A percentile compares a stretch with the other conserved stretches of the same genome.
Conservation (phyloP, 305 asterid species). For the Fraxinus platypoda region DNA sequence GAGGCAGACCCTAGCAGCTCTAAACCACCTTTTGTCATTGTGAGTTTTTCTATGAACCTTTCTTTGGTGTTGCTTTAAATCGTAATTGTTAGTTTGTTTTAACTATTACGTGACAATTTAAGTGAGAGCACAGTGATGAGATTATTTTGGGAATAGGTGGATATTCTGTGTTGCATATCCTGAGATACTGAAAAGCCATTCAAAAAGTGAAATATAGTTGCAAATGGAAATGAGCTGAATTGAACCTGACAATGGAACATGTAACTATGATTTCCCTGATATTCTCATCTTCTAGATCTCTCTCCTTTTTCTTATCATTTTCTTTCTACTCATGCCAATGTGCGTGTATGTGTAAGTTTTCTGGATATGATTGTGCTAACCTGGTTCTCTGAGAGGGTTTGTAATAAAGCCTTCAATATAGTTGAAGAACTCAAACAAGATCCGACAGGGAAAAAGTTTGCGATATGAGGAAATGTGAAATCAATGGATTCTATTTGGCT, state of each 20-base stretch:
- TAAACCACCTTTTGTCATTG: constrained; percentile 81
- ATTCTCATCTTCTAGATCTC: not conserved
- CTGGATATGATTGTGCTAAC: not conserved
- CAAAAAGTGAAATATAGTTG: not conserved
- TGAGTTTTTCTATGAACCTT: constrained; percentile 44
- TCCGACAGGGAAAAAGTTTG: not conserved
- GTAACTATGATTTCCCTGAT: not conserved
- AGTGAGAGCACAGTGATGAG: not conserved
- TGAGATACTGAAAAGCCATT: not conserved
- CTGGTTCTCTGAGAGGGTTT: not conserved
- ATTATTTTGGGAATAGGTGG: not conserved
- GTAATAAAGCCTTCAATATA: not conserved
- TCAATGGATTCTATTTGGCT: not conserved
- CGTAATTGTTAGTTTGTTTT: not conserved
- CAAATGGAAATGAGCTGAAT: not conserved
- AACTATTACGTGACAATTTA: not conserved
- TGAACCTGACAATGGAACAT: not conserved
- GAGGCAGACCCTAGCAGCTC: constrained; percentile 77
- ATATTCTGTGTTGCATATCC: not conserved
- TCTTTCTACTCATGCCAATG: not conserved
- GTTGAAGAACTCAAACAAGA: not conserved
- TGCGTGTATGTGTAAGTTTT: not conserved
- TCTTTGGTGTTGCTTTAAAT: not conserved
- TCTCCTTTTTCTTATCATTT: not conserved
- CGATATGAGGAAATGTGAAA: not conserved